Evolutionary conservation across 805 yeast genomes (phyloP).

Genomic region (Lipomyces sp.): DNA sequence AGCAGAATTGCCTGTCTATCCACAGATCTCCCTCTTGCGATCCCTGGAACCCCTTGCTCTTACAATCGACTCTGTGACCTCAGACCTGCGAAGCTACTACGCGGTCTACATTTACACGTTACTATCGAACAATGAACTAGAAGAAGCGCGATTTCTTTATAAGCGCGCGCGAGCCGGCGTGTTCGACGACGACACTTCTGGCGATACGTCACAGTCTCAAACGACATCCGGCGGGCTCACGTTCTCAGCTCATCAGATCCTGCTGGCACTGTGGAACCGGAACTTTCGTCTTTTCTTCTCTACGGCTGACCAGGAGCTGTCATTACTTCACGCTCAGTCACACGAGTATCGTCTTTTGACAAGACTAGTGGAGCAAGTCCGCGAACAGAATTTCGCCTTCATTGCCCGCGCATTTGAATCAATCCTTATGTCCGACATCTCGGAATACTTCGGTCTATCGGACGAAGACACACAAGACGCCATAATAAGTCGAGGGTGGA

Average conservation of each 20-base stretch:
- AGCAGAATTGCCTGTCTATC: background rate
- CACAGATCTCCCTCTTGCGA: background rate
- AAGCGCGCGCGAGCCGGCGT: background rate
- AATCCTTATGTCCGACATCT: background rate
- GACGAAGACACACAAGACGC: background rate
- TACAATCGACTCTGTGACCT: background rate
- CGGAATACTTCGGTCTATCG: constrained; percentile 6
- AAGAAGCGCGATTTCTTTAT: constrained; percentile 9
- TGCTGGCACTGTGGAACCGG: too few relatives aligned
- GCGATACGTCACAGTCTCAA: background rate
- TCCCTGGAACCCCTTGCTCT: constrained; percentile 7
- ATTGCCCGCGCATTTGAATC: constrained; percentile 2
- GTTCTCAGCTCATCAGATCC: background rate
- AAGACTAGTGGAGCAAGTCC: background rate
- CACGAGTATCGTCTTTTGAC: background rate
- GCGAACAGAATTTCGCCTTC: constrained; percentile 7
- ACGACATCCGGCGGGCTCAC: background rate
- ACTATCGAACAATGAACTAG: constrained; percentile 1
- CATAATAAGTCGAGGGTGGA: constrained; percentile 5
- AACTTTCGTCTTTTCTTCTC: background rate
- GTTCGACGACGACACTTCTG: background rate
- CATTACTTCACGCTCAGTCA: background rate
- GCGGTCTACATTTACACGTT: constrained; percentile 1
- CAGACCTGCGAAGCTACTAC: constrained; percentile 2
- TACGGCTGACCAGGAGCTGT: background rate